Evolutionary conservation across 257 asterid genomes (phyloP), one percentile per base, ranked within the genome.

Genomic region (Solanum lignicaule): DNA sequence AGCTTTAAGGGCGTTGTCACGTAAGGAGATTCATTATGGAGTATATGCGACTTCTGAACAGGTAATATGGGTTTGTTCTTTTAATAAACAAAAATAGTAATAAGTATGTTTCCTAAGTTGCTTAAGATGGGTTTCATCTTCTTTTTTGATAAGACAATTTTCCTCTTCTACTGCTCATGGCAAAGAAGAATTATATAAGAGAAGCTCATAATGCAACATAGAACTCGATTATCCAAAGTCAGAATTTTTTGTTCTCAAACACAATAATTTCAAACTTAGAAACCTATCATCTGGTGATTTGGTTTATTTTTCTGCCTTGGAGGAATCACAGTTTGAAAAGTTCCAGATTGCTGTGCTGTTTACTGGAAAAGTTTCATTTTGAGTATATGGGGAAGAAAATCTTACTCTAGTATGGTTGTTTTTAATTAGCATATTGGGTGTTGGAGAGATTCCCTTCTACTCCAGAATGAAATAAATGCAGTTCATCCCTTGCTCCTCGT

Each of bases 41-140:
- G 89, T 93, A 86, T 93, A 94, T 95, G 98, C 98, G 78, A 94
- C 98, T 76, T 85, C 94, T 68, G 98, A 95, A 87, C 98, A 95
- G 96, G 98, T 95, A 89, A 31, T 55, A 46, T 62, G 52, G 58
- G 79, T 75, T 76, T 55, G 38, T 74, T 55, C 12, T 87, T 11
- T 31, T 31, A 9, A 35, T 74, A 21, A 35, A 74, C 41, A 10
- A 23, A 35, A 32, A 35, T 5, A 72, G 13, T 27, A 29, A 18
- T 9, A 46, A 43, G 65, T 5, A 25, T 31, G 41, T 48, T 27
- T 82, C 69, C 86, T 48, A 82, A 58, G 83, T 78, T 75, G 73
- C 71, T 66, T 41, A 87, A 84, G 71, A 88, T 68, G 85, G 43
- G 83, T 27, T 83, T 86, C 74, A 3, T 27, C 29, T 43, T 18